These are phyloP conservation scores for Calycina herbarum DNA, from an alignment of 2,329 filamentous ascomycete genomes.

Conservation along the genomic window DNA sequence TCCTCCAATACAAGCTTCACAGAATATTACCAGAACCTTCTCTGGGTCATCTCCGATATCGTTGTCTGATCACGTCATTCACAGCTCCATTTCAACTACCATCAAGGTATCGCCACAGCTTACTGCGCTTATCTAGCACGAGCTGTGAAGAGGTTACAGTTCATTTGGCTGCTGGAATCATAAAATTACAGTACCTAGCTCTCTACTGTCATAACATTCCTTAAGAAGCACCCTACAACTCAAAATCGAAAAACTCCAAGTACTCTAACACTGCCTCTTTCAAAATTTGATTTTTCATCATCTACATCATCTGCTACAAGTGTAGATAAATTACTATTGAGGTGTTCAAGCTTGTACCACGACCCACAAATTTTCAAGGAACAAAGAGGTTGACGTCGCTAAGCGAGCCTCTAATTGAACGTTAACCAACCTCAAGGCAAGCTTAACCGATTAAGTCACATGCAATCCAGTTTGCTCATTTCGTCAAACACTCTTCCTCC, in stretches of 20 bases:
- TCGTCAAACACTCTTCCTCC: background rate
- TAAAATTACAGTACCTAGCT: no score
- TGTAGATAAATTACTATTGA: background rate
- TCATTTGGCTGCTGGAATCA: no score
- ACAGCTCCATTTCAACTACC: no score
- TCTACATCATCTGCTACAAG: background rate
- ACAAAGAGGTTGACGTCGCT: background rate
- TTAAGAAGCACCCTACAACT: no score
- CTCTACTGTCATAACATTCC: no score
- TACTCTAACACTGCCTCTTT: background rate
- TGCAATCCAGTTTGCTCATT: background rate
- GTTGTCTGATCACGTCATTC: no score
- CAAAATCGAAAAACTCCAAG: background rate
- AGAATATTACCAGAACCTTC: no score
- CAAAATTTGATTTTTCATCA: background rate
- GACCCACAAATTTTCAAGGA: background rate
- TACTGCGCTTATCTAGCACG: no score
- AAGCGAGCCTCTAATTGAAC: background rate
- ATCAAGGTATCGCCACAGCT: no score
- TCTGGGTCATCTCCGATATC: no score
- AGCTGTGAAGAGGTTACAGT: no score
- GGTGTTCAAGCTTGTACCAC: background rate
- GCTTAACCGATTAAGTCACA: background rate
- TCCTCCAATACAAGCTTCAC: no score
- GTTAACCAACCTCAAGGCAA: background rate